Base-by-base conservation (phyloP, 805 yeast genomes). In the Peterozyma xylosa region DNA sequence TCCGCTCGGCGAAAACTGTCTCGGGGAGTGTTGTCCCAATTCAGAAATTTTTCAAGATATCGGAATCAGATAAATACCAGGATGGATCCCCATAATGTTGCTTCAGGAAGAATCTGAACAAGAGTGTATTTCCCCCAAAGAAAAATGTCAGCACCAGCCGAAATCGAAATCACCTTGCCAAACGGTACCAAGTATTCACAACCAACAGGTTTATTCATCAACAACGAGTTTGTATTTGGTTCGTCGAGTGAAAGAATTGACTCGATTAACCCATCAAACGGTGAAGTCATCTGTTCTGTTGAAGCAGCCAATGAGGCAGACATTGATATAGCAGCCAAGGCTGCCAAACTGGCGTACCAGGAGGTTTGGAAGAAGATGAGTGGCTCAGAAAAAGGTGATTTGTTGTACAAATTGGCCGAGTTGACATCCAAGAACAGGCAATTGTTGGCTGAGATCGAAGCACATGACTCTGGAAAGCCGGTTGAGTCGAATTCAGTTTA, bases 221-320 rank as follows among this genome's bases (percentile, higher is more conserved):
- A 78, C 66, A 76, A 76, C 60, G 78, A 79, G 59, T 77, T 76
- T 50, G 83, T 79, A 39, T 50, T 64, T 40, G 73, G 84, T n/a
- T 61, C 66, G 51, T 67, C 67, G 44, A 73, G 73, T 51, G 73
- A 75, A 60, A 74, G 86, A 29, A 78, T 82, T 52, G 76, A 71
- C 49, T 85, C 80, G 33, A 60, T 76, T 39, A 73, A 79, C 53
- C 88, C 89, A 13, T 38, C 83, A 5, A 83, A 87, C 11, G 86
- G 78, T 53, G 80, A 79, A 55, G 67, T 64, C 33, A 71, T 83
- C 42, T 67, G 78, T 33, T 68, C 74, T 16, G 81, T 84, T 27
- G 76, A 69, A 53, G 78, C 74, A 37, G 84, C 81, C 35, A 59
- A 70, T 42, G 72, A 65, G 39, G 75, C 69, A 39, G 86, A 83